Evolutionary conservation across 2,329 filamentous ascomycete genomes (phyloP).

Genomic region (Xylariaceae sp.): DNA sequence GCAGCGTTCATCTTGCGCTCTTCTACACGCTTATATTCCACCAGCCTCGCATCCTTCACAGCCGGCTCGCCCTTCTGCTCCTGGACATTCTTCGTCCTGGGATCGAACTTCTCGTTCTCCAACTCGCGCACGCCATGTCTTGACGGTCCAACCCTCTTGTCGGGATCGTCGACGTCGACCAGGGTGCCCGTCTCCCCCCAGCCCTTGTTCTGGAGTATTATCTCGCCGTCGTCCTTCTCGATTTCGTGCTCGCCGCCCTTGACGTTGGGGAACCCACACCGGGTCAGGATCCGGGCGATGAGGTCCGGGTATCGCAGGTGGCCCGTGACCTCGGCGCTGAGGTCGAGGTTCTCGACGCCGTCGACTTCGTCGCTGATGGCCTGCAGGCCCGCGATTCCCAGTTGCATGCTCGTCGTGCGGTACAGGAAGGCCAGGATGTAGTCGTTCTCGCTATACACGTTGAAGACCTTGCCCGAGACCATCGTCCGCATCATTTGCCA

Average conservation of each 20-base stretch:
- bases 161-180: constrained; percentile 47
- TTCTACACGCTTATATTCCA: constrained; percentile 13
- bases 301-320: constrained; percentile 57
- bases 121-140: constrained; percentile 21
- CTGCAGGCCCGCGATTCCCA: constrained; percentile 83
- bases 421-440: constrained; percentile 88
- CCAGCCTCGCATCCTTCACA: constrained; percentile 23
- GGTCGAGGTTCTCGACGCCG: constrained; percentile 62
- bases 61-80: constrained; percentile 30
- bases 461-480: constrained; percentile 80
- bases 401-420: constrained; percentile 77
- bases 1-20: not conserved
- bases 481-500: constrained; percentile 80
- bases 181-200: constrained; percentile 40
- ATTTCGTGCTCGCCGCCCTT: constrained; percentile 48
- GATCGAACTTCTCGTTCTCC: constrained; percentile 35
- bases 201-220: constrained; percentile 39
- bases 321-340: constrained; percentile 55
- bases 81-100: constrained; percentile 27
- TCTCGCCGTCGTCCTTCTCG: constrained; percentile 49
- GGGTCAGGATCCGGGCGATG: constrained; percentile 53
- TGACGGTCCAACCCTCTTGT: constrained; percentile 17
- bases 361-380: constrained; percentile 64
- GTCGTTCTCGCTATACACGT: constrained; percentile 87
- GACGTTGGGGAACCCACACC: constrained; percentile 54